These are phyloP conservation scores for Curvularia hawaiiensis DNA, from an alignment of 2,329 filamentous ascomycete genomes.

Conservation along the genomic window DNA sequence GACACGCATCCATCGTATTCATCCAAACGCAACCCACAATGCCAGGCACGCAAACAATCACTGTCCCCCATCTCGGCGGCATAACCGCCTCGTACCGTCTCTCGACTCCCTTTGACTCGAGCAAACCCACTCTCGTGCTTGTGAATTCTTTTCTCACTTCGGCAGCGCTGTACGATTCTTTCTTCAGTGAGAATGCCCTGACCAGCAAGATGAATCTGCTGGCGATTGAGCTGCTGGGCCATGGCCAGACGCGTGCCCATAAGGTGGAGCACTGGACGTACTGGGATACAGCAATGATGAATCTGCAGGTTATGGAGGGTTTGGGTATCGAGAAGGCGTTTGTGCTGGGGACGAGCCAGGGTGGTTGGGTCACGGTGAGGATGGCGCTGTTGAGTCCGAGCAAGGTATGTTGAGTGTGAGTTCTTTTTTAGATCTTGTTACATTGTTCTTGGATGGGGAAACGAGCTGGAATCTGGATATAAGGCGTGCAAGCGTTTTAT, in stretches of 20 bases:
- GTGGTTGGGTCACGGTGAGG: slow-evolving; percentile 57
- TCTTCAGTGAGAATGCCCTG: slow-evolving; percentile 47
- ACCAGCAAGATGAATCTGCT: slow-evolving; percentile 54
- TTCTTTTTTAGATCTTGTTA: background rate
- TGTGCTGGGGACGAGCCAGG: slow-evolving; percentile 59
- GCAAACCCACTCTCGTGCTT: slow-evolving; percentile 58
- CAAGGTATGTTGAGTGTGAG: slow-evolving; percentile 34
- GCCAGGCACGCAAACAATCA: slow-evolving; percentile 47
- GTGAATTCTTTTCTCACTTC: slow-evolving; percentile 60
- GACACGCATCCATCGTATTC: background rate
- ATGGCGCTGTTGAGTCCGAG: slow-evolving; percentile 60
- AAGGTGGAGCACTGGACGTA: slow-evolving; percentile 57
- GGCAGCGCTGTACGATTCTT: slow-evolving; percentile 51
- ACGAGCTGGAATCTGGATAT: too few species aligned
- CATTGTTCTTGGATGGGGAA: background rate
- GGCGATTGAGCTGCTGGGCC: slow-evolving; percentile 60
- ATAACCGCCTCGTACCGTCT: slow-evolving; percentile 56
- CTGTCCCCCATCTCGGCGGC: slow-evolving; percentile 57
- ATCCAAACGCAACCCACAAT: slow-evolving; percentile 15
- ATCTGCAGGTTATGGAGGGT: slow-evolving; percentile 47
- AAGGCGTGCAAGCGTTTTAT: background rate
- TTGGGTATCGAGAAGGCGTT: slow-evolving; percentile 53
- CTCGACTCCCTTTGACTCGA: slow-evolving; percentile 38
- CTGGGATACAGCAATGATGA: slow-evolving; percentile 59
- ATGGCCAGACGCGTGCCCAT: slow-evolving; percentile 54